These are phyloP conservation scores for Striga asiatica DNA, from an alignment of 257 asterid genomes.

Conservation along the genomic window DNA sequence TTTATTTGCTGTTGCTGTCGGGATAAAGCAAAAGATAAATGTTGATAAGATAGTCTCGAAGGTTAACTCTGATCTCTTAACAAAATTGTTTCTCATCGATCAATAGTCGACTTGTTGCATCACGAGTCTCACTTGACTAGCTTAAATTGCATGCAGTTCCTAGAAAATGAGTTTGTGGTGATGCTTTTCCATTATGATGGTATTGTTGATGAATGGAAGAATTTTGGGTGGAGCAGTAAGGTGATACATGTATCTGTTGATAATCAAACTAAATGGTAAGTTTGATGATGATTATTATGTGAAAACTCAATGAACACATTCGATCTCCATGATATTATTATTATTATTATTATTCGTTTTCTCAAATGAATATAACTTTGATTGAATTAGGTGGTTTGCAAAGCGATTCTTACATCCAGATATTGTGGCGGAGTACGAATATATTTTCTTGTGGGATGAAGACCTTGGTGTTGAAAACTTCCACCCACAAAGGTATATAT, in stretches of 20 bases:
- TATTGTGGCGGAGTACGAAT: background rate
- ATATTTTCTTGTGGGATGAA: background rate
- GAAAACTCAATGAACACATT: background rate
- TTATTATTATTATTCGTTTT: no score
- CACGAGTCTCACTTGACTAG: background rate
- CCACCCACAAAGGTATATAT: constrained; percentile 46
- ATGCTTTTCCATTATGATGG: constrained; percentile 94
- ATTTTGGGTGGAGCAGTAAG: constrained; percentile 43
- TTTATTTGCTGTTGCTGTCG: constrained; percentile 58
- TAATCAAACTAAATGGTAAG: constrained; percentile 88
- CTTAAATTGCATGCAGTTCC: constrained; percentile 64
- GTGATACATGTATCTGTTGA: constrained; percentile 59
- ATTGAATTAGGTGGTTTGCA: background rate
- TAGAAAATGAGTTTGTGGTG: constrained; percentile 51
- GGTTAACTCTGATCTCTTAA: no score
- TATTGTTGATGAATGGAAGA: constrained; percentile 62
- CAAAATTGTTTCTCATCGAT: background rate
- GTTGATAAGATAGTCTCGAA: constrained; percentile 55
- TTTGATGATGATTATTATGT: no score
- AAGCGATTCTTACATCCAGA: background rate
- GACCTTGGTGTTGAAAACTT: constrained; percentile 40
- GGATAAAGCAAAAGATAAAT: constrained; percentile 61
- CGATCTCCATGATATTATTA: no score
- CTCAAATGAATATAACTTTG: no score
- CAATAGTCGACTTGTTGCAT: background rate